Conservation (phyloP, 2,329 filamentous ascomycete species). For the Claviceps fusiformis region DNA sequence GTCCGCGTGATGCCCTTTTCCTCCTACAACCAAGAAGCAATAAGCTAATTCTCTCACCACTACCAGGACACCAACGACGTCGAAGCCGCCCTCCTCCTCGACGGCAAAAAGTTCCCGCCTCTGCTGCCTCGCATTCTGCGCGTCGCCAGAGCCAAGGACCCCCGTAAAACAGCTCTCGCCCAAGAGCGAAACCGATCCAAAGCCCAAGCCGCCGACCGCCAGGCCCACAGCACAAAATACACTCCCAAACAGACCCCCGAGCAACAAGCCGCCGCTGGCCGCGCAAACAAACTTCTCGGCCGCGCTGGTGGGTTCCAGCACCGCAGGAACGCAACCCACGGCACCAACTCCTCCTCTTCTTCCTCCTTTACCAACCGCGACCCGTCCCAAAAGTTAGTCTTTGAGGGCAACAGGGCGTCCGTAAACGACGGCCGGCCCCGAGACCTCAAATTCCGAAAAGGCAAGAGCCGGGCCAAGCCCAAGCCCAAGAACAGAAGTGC, state of each 20-base stretch:
- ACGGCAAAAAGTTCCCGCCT: constrained; percentile 87
- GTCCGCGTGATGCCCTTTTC: too few species aligned
- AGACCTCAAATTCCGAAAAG: constrained; percentile 32
- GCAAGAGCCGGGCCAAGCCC: constrained; percentile 26
- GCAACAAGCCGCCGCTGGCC: constrained; percentile 57
- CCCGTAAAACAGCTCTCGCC: constrained; percentile 42
- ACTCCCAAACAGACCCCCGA: constrained; percentile 57
- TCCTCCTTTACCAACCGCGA: not conserved
- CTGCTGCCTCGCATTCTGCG: constrained; percentile 82
- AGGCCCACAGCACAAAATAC: constrained; percentile 38
- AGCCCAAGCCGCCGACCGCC: constrained; percentile 22
- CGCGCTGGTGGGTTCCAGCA: constrained; percentile 46
- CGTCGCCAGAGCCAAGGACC: constrained; percentile 73
- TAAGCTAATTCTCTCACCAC: not conserved
- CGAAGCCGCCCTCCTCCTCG: constrained; percentile 74
- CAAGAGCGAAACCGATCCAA: constrained; percentile 20
- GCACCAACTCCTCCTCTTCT: constrained; percentile 4
- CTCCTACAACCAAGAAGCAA: not conserved
- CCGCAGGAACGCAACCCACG: constrained; percentile 16
- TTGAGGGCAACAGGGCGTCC: constrained; percentile 66
- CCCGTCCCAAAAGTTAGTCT: constrained; percentile 55
- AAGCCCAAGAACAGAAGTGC: constrained; percentile 26
- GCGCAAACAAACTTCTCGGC: constrained; percentile 61
- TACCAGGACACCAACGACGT: constrained; percentile 65
- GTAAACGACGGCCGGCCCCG: constrained; percentile 50